Evolutionary conservation across 352 stramenopile genomes (phyloP), one percentile per base, ranked within the genome.

Genomic region (Phytopythium kandeliae): DNA sequence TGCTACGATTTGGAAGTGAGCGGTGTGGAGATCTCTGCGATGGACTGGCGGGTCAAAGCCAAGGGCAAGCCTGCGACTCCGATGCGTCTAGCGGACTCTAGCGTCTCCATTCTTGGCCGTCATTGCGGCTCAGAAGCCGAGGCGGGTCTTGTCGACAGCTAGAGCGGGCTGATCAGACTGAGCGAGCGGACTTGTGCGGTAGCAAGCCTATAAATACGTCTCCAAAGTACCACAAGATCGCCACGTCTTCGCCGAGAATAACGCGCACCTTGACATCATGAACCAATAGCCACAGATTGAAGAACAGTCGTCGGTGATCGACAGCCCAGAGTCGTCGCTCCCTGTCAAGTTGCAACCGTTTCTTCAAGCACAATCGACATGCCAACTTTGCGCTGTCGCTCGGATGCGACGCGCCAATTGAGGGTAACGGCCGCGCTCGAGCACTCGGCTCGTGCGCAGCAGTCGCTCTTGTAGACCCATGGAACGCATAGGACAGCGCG

Each of bases 401-500:
- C 5, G 16, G 38, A 28, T 10, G 38, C 19, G 38, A 16, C 38
- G 40, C 40, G 22, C 12, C 40, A 46, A 6, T 31, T 46, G 13
- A 33, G 13, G 40, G 38, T 13, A 45, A 45, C 38, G 12, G 24
- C 21, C 13, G 38, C 10, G 10, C 10, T 28, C 16, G 1, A 19
- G 22, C 38, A 16, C 21, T 4, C 3, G 21, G 8, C 12, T 10
- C 4, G 16, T 12, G 12, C 9, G 5, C 4, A 33, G 40, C 6
- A 12, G 22, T n/a, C n/a, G n/a, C 40, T 19, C 40, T 26, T 11
- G 45, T 6, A 9, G 46, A 6, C n/a, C 31, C 25, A 36, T 43
- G 43, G 42, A 66, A n/a, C 65, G 65, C 40, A 62, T 88, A 3
- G 80, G 83, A 3, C 67, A 70, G 48, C 80, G 80, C 33, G 80